phyloP scores from a whole-genome alignment of 2,329 filamentous ascomycete species.

The Chaetomiaceae sp. region DNA sequence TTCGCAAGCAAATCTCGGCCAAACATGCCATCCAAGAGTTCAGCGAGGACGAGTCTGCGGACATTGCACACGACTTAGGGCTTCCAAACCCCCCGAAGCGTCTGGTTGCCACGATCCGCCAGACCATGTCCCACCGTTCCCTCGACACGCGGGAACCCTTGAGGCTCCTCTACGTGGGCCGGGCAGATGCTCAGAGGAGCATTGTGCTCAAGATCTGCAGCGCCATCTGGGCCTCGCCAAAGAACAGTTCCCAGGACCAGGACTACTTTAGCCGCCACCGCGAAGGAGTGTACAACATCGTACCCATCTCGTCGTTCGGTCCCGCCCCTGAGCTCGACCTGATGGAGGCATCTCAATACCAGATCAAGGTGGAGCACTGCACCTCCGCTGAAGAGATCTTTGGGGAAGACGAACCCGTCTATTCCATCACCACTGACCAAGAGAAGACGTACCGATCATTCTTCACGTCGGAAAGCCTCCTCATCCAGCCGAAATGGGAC shows the following conservation, averaged over 20 bases:
- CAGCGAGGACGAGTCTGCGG: constrained; percentile 37
- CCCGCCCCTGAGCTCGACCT: constrained; percentile 47
- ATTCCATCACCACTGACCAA: constrained; percentile 39
- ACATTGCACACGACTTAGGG: constrained; percentile 32
- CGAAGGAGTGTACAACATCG: constrained; percentile 48
- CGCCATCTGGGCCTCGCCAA: constrained; percentile 41
- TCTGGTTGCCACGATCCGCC: constrained; percentile 41
- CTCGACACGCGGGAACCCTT: constrained; percentile 44
- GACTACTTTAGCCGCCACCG: constrained; percentile 31
- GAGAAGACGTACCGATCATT: constrained; percentile 36
- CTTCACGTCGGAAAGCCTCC: constrained; percentile 34
- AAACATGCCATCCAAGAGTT: constrained; percentile 45
- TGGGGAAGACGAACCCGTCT: constrained; percentile 26
- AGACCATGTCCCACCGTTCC: constrained; percentile 45
- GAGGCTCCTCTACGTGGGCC: constrained; percentile 47
- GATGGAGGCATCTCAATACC: constrained; percentile 47
- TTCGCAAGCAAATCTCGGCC: constrained; percentile 40
- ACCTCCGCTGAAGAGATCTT: constrained; percentile 36
- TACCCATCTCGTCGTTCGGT: constrained; percentile 47
- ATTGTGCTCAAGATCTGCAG: constrained; percentile 46
- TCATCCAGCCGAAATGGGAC: constrained; percentile 41
- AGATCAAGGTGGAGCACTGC: constrained; percentile 49
- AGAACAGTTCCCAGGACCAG: constrained; percentile 30
- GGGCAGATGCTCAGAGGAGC: constrained; percentile 36
- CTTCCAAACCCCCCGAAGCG: constrained; percentile 34